Conservation (phyloP, 2,329 filamentous ascomycete genomes). For the Sporothrix protearum region DNA sequence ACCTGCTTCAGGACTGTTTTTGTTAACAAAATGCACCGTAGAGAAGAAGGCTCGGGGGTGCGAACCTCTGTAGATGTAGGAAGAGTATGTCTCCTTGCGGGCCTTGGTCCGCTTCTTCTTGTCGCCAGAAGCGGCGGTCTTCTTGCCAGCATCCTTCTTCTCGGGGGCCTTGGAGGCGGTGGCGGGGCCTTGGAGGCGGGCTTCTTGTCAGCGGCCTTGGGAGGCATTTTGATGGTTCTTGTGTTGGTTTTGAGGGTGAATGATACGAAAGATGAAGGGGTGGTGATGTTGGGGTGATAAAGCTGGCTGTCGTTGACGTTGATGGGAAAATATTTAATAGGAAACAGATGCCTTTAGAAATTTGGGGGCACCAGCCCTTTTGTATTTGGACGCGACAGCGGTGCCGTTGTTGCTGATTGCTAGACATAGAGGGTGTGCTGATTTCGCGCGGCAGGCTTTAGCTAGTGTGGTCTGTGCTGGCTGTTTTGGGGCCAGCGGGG, state of each 20-base stretch:
- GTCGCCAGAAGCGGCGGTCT: slow-evolving; percentile 91
- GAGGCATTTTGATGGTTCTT: slow-evolving; percentile 71
- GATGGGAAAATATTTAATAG: slow-evolving; percentile 37
- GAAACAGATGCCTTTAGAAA: slow-evolving; percentile 39
- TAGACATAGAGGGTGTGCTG: slow-evolving; percentile 25
- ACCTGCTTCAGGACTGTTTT: slow-evolving; percentile 94
- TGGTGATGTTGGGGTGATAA: slow-evolving; percentile 23
- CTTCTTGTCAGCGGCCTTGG: slow-evolving; percentile 98
- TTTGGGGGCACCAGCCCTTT: slow-evolving; percentile 54
- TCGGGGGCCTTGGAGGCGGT: slow-evolving; percentile 68
- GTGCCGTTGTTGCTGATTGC: slow-evolving; percentile 56
- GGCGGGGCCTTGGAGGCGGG: slow-evolving; percentile 91
- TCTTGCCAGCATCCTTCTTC: slow-evolving; percentile 99
- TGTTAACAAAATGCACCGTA: neutral
- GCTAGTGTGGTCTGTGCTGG: slow-evolving; percentile 24
- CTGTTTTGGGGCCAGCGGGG: slow-evolving; percentile 15
- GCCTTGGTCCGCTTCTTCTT: slow-evolving; percentile 99
- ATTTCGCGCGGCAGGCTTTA: slow-evolving; percentile 27
- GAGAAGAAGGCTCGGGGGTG: neutral
- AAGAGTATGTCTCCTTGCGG: slow-evolving; percentile 99
- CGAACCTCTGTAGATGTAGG: slow-evolving; percentile 99
- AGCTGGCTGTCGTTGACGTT: slow-evolving; percentile 27
- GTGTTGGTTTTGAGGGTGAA: slow-evolving; percentile 22
- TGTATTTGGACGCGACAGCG: slow-evolving; percentile 57
- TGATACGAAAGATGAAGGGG: slow-evolving; percentile 27